Percentiles rank a stretch among this genome's conserved stretches.
Conservation (phyloP, 2,329 filamentous ascomycete genomes). For the Ceratocystis eucalypticola region DNA sequence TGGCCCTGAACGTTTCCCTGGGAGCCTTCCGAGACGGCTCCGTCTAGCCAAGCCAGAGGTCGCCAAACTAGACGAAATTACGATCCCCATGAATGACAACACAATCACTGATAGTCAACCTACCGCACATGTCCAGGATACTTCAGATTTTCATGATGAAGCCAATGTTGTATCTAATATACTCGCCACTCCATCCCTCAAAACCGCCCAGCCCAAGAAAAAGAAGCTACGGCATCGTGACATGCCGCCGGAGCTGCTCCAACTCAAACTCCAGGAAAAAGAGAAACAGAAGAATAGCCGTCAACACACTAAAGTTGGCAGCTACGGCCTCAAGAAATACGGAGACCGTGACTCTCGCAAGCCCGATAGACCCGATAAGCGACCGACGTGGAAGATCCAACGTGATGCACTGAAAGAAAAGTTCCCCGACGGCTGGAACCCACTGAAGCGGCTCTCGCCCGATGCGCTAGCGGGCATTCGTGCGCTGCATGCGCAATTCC, state of each 20-base stretch:
- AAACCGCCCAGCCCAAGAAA: conserved; percentile 8
- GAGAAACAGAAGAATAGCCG: not conserved
- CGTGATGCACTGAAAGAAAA: conserved; percentile 64
- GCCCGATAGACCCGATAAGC: conserved; percentile 12
- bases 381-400: conserved; percentile 55
- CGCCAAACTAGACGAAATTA: not conserved
- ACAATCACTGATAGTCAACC: not conserved
- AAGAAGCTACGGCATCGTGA: conserved; percentile 13
- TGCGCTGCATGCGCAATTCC: conserved; percentile 63
- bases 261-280: not conserved
- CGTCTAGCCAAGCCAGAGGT: not conserved
- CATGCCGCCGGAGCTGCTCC: not conserved
- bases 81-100: not conserved
- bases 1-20: not conserved
- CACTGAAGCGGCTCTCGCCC: conserved; percentile 75
- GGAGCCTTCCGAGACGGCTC: not conserved
- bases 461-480: conserved; percentile 86
- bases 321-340: not conserved
- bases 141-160: not conserved
- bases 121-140: not conserved
- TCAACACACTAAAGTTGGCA: not conserved
- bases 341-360: not conserved
- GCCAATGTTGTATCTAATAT: not conserved
- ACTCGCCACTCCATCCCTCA: conserved; percentile 6
- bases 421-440: conserved; percentile 69